Percentiles rank a stretch among this genome's conserved stretches.
Conservation (phyloP, 108 stramenopile genomes). For the Thalassiosira profunda region DNA sequence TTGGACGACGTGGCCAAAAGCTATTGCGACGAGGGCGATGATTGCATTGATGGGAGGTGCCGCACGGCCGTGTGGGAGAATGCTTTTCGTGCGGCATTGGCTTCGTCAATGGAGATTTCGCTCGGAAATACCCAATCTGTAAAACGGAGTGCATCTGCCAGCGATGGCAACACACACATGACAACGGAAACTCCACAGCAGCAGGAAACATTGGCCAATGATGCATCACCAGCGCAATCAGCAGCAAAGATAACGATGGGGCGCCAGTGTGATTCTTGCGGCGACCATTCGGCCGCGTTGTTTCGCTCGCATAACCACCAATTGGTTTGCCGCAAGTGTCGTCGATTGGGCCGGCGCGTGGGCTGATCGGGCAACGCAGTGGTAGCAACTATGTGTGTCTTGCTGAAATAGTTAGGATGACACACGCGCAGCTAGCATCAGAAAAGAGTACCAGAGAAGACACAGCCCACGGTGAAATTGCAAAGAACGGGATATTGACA, state of each 20-base stretch:
- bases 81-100: conserved; percentile 57
- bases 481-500: no score
- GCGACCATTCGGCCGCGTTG: neutral
- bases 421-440: no score
- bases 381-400: no score
- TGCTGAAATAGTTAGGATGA: no score
- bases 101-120: conserved; percentile 33
- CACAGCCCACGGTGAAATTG: no score
- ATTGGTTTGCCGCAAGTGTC: conserved; percentile 17
- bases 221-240: neutral
- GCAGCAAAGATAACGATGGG: neutral
- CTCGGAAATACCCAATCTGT: neutral
- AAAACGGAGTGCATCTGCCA: neutral
- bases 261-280: neutral
- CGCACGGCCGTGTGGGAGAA: conserved; percentile 62
- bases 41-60: conserved; percentile 40
- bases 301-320: conserved; percentile 8
- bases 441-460: no score
- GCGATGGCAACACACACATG: no score
- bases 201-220: neutral
- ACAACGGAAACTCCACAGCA: no score
- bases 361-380: no score
- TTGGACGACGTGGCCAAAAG: conserved; percentile 7
- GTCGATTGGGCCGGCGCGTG: conserved; percentile 1
- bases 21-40: conserved; percentile 32